These are phyloP conservation scores for Neofusicoccum sp. DNA, from an alignment of 2,329 filamentous ascomycete genomes.

Conservation along the genomic window DNA sequence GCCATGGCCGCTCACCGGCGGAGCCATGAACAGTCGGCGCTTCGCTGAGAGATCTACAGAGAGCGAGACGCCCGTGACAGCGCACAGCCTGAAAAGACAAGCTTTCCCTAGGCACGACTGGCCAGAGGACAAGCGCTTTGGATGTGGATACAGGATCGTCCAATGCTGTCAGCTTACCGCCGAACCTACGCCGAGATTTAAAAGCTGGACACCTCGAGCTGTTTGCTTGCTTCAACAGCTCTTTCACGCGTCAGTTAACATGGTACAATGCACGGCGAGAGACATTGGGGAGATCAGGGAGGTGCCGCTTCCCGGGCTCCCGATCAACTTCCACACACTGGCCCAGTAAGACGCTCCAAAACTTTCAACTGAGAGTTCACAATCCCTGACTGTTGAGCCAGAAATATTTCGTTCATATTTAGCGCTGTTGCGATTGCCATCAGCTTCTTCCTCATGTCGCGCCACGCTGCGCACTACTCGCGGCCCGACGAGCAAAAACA, in stretches of 20 bases:
- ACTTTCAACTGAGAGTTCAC: neutral
- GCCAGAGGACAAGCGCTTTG: neutral
- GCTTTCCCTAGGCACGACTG: neutral
- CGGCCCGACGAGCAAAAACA: constrained; percentile 63
- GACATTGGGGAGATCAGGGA: constrained; percentile 41
- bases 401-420: constrained; percentile 54
- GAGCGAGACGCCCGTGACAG: neutral
- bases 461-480: constrained; percentile 62
- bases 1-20: too few relatives aligned
- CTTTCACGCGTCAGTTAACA: neutral
- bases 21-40: too few relatives aligned
- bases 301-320: neutral
- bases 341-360: neutral
- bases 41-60: neutral
- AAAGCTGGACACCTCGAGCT: neutral
- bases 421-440: constrained; percentile 54
- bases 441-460: constrained; percentile 57
- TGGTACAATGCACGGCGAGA: constrained; percentile 29
- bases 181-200: neutral
- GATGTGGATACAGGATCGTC: neutral
- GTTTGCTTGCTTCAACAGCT: neutral
- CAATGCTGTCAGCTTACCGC: neutral
- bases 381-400: neutral
- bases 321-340: constrained; percentile 8
- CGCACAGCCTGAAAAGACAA: neutral